Conservation (phyloP, 306 rosid species). For the Prunus mongolica region DNA sequence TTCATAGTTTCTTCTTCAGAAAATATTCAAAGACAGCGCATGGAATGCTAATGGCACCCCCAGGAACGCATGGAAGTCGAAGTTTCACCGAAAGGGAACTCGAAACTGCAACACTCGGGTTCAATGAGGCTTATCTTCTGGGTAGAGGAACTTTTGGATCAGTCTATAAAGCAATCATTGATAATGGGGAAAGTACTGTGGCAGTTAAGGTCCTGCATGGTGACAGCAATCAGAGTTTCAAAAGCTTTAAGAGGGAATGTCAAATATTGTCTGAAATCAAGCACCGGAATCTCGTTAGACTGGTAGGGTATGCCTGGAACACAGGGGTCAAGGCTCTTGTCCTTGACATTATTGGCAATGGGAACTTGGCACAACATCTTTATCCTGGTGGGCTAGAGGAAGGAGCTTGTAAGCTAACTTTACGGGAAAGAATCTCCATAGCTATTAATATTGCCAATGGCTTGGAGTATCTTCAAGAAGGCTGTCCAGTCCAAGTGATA, state of each 20-base stretch:
- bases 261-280: slow-evolving; percentile 18
- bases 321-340: slow-evolving; percentile 27
- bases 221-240: slow-evolving; percentile 9
- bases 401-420: slow-evolving; percentile 2
- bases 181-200: slow-evolving; percentile 9
- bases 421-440: slow-evolving; percentile 21
- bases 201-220: slow-evolving; percentile 28
- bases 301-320: slow-evolving; percentile 23
- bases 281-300: slow-evolving; percentile 28
- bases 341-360: slow-evolving; percentile 19
- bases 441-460: slow-evolving; percentile 23
- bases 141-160: slow-evolving; percentile 29
- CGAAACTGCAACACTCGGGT: slow-evolving; percentile 21
- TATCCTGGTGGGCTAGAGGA: slow-evolving; percentile 26
- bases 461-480: slow-evolving; percentile 31
- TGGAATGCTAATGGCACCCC: not conserved
- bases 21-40: not conserved
- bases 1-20: slow-evolving; percentile 16
- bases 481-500: slow-evolving; percentile 22
- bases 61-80: not conserved
- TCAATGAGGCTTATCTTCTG: slow-evolving; percentile 22
- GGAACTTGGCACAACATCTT: slow-evolving; percentile 23
- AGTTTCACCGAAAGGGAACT: slow-evolving; percentile 24
- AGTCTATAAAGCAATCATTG: slow-evolving; percentile 24
- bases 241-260: slow-evolving; percentile 17